phyloP scores from a whole-genome alignment of 2,329 filamentous ascomycete species.

The Colletotrichum siamense region DNA sequence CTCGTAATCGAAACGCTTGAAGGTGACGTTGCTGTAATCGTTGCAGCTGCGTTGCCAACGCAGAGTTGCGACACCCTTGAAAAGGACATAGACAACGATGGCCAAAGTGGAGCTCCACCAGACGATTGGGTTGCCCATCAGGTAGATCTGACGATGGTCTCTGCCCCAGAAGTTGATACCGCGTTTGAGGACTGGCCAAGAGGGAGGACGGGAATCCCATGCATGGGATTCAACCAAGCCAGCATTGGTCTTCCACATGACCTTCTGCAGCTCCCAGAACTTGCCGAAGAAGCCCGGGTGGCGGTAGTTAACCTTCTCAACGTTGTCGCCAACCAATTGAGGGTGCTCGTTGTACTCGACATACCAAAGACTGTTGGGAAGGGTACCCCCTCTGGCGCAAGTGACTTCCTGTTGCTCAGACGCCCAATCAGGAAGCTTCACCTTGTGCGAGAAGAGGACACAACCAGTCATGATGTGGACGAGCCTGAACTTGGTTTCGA shows the following conservation, averaged over 20 bases:
- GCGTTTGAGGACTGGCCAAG: constrained; percentile 89
- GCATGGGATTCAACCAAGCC: constrained; percentile 95
- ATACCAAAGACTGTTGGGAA: constrained; percentile 98
- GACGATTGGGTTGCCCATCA: constrained; percentile 91
- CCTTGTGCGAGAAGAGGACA: constrained; percentile 96
- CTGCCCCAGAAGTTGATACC: constrained; percentile 99
- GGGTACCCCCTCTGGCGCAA: constrained; percentile 86
- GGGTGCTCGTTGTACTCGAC: constrained; percentile 91
- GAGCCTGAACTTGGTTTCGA: constrained; percentile 95
- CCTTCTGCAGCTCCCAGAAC: constrained; percentile 95
- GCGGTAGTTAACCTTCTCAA: constrained; percentile 95
- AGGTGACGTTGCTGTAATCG: constrained; percentile 81
- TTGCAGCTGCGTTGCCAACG: constrained; percentile 93
- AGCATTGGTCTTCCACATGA: constrained; percentile 99
- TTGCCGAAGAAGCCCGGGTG: constrained; percentile 96
- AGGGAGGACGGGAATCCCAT: constrained; percentile 94
- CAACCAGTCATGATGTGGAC: constrained; percentile 97
- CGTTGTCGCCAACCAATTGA: constrained; percentile 66
- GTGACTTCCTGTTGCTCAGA: constrained; percentile 99
- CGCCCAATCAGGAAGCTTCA: constrained; percentile 97
- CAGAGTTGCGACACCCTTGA: constrained; percentile 88
- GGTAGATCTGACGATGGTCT: constrained; percentile 92
- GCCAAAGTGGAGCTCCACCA: constrained; percentile 91
- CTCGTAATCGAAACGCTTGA: constrained; percentile 98
- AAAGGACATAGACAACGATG: constrained; percentile 76